These are phyloP conservation scores for Macrolepiota fuliginosa DNA, from an alignment of 768 basidiomycete genomes.

Conservation along the genomic window DNA sequence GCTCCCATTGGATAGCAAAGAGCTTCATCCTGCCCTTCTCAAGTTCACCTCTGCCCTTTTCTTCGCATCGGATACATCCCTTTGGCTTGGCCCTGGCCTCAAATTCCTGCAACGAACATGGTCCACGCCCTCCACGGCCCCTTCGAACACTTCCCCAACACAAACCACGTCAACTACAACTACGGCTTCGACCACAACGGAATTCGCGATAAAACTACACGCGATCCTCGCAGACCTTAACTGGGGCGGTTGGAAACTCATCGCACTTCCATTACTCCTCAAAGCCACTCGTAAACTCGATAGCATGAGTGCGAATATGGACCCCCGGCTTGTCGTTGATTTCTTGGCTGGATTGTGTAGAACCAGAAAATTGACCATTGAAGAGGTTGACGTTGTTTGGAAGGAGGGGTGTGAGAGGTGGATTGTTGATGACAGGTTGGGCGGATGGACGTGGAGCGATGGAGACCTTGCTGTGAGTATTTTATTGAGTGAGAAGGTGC, in stretches of 20 bases:
- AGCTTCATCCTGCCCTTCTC: conserved; percentile 31
- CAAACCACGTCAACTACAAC: conserved; percentile 3
- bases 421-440: conserved; percentile 38
- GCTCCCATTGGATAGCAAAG: conserved; percentile 24
- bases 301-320: conserved; percentile 38
- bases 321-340: conserved; percentile 33
- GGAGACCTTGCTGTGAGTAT: conserved; percentile 39
- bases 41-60: conserved; percentile 38
- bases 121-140: conserved; percentile 13
- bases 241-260: conserved; percentile 78
- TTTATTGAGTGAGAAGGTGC: background rate
- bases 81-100: conserved; percentile 54
- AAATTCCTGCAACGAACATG: conserved; percentile 55
- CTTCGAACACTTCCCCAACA: background rate
- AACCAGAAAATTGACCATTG: conserved; percentile 42
- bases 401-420: conserved; percentile 50
- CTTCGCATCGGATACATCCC: conserved; percentile 40
- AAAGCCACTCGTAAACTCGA: conserved; percentile 41
- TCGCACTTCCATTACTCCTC: conserved; percentile 59
- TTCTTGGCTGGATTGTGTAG: conserved; percentile 49
- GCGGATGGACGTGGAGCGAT: conserved; percentile 35
- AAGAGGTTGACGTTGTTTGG: conserved; percentile 59
- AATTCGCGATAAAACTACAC: conserved; percentile 53
- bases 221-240: conserved; percentile 60
- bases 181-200: conserved; percentile 16